Conservation (phyloP, 345 rosid species). For the Turnera subulata region DNA sequence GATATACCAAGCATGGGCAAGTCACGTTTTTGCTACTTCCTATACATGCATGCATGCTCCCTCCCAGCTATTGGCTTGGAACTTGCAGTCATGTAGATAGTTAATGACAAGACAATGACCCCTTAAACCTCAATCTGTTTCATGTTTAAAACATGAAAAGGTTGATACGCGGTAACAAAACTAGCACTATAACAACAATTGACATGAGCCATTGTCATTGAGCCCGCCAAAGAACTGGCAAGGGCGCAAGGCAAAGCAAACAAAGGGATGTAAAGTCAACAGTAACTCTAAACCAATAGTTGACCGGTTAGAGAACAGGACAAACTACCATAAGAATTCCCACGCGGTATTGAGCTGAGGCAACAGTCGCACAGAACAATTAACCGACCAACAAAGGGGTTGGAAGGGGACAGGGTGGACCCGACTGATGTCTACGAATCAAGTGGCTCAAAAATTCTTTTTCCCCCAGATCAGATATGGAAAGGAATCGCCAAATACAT, state of each 20-base stretch:
- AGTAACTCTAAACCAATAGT: not conserved
- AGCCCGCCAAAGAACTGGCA: not conserved
- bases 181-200: no score
- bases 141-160: no score
- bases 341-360: not conserved
- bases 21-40: no score
- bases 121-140: not conserved
- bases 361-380: not conserved
- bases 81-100: no score
- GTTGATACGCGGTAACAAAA: not conserved
- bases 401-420: slow-evolving; percentile 33
- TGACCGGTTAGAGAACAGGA: not conserved
- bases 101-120: no score
- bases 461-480: not conserved
- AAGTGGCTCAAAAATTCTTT: slow-evolving; percentile 22
- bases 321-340: not conserved
- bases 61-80: no score
- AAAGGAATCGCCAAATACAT: not conserved
- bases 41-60: no score
- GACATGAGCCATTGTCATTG: not conserved
- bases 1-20: no score
- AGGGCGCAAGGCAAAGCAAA: not conserved
- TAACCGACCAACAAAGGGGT: slow-evolving; percentile 32
- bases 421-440: slow-evolving; percentile 20
- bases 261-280: not conserved